Evolutionary conservation across 2,329 filamentous ascomycete species (phyloP), one percentile per base, ranked within the genome.

Genomic region (Diaporthe sp.): DNA sequence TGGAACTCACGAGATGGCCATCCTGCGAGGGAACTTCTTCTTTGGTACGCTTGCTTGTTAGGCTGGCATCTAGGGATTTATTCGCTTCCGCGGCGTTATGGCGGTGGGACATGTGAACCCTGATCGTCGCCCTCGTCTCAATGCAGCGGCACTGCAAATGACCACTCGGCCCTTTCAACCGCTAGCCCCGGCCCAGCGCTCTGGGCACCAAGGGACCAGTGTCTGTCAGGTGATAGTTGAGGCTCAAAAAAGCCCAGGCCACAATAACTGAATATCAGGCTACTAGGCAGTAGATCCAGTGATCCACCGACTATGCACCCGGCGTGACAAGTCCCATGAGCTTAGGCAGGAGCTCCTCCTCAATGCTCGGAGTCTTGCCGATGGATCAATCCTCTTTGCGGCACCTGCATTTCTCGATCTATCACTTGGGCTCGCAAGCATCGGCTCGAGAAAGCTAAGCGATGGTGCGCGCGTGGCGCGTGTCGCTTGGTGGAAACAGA

Each of bases 91-190:
- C 33, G 8, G 17, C 33, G 4, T 12, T 54, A 8, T 68, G 64
- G 64, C 64, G 64, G 64, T 50, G 64, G 64, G 30, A 47, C 60
- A 64, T 17, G 30, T 54, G 64, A 68, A 68, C 64, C 64, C 64
- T 68, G 64, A 68, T 68, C 33, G 64, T 47, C 64, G 42, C 28
- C 25, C n/a, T 42, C 54, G 58, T 45, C n/a, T n/a, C 25, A 67
- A 67, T 67, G 61, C 42, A 67, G 52, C 61, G 61, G 30, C 45
- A 52, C 61, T 67, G 64, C 45, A 38, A 35, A 35, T 4, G 22
- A 15, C 4, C 28, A 30, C 42, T 50, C 47, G 47, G 47, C 64
- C 47, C 47, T 54, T 12, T 54, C 64, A 68, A 54, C 64, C 47
- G 47, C 40, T 68, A 68, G 64, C 64, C 28, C 25, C 15, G 64